Conservation (phyloP, 2,329 filamentous ascomycete genomes). For the Tolypocladium sp. region DNA sequence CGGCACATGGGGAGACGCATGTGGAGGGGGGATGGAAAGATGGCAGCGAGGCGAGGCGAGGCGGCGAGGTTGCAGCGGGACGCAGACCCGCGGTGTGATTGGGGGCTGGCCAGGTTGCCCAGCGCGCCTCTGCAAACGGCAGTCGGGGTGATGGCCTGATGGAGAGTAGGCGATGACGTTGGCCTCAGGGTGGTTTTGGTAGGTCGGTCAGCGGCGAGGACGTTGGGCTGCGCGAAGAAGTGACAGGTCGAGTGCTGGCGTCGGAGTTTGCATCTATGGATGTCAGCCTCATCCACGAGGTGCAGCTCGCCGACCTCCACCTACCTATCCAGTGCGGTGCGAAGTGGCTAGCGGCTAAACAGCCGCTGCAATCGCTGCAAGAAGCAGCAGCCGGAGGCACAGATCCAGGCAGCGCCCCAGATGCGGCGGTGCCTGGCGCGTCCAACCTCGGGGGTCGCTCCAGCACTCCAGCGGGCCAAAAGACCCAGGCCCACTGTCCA, state of each 20-base stretch:
- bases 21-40: background rate
- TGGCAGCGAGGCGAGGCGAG: background rate
- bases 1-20: background rate
- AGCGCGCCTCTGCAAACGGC: background rate
- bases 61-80: background rate
- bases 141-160: background rate
- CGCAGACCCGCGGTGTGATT: background rate
- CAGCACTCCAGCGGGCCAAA: background rate
- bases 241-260: background rate
- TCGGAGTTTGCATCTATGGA: background rate
- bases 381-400: background rate
- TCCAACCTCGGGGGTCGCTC: background rate
- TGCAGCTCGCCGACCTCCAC: no score
- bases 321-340: background rate
- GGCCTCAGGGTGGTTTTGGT: background rate
- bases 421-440: background rate
- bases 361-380: background rate
- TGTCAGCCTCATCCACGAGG: background rate
- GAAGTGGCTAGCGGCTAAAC: background rate
- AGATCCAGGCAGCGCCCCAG: no score
- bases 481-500: background rate
- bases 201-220: background rate
- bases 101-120: background rate
- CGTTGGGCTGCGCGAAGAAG: background rate
- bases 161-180: background rate